These are phyloP conservation scores for Xanthoconium separans DNA, from an alignment of 1,284 basidiomycete genomes.

Conservation along the genomic window DNA sequence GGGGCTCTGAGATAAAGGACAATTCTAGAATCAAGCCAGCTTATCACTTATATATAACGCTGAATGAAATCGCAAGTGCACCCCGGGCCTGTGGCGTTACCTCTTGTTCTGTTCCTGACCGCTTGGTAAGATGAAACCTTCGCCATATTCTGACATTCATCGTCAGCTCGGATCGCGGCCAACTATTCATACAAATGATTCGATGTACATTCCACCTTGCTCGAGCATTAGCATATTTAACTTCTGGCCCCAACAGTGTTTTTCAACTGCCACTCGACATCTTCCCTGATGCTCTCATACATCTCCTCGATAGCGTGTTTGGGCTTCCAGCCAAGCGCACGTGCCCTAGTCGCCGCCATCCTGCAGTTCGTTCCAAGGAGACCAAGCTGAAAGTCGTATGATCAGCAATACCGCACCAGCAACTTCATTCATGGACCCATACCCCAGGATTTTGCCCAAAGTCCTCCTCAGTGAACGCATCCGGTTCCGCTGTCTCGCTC, in stretches of 20 bases:
- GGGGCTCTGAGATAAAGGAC: too few relatives aligned
- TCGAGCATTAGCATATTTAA: background rate
- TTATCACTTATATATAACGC: too few relatives aligned
- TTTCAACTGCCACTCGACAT: slow-evolving; percentile 37
- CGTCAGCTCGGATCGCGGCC: too few relatives aligned
- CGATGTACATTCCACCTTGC: background rate
- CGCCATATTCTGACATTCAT: too few relatives aligned
- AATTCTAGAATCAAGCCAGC: too few relatives aligned
- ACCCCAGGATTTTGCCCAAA: slow-evolving; percentile 24
- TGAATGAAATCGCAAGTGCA: too few relatives aligned
- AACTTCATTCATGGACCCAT: background rate
- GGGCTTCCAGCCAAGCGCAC: slow-evolving; percentile 58
- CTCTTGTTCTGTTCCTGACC: too few relatives aligned
- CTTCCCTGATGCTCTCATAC: slow-evolving; percentile 42
- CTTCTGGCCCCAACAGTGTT: background rate
- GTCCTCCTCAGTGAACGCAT: slow-evolving; percentile 34
- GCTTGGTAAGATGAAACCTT: too few relatives aligned
- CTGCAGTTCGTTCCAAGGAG: slow-evolving; percentile 56
- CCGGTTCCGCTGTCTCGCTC: slow-evolving; percentile 33
- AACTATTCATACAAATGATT: background rate
- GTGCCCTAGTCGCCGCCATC: slow-evolving; percentile 47
- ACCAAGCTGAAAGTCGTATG: slow-evolving; percentile 26
- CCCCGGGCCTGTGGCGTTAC: too few relatives aligned
- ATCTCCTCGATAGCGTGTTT: slow-evolving; percentile 45
- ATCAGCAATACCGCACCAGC: background rate